Base-by-base conservation (phyloP, 106 monocot genomes). In the Ottelia alismoides region DNA sequence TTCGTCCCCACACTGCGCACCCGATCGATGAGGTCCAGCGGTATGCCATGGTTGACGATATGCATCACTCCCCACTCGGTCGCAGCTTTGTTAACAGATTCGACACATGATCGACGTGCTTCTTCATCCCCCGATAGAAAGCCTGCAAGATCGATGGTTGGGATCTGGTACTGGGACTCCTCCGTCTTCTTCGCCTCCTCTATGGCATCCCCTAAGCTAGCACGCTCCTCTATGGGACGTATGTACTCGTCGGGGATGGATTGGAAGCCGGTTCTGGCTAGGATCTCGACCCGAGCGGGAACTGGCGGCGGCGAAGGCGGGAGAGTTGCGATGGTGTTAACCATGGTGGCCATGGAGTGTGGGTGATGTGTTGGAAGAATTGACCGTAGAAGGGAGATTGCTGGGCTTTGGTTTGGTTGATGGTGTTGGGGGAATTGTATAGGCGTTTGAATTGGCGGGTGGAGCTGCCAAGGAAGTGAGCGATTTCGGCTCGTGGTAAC, bases 11-110 rank as follows among this genome's bases (percentile, higher is more conserved):
- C 72, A 16, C 25, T 53, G 10, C 74, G 52, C 30, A 92, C 60
- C n/a, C 49, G 58, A 30, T 77, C 72, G 25, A 87, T 43, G 17
- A 87, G 60, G 49, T 83, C 79, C 17, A 18, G 2, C 2, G 76
- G 46, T 7, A 92, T 55, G 31, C 87, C 92, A 24, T 92, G 92
- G 56, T 76, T 76, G 22, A 78, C 72, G 11, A 92, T 40, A 54
- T 83, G 83, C 79, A 92, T 87, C 35, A 92, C 87, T 4, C 92
- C 92, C 92, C 92, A 92, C 1, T 83, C 72, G 25, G 40, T 56
- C 2, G 92, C 87, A 12, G 83, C 92, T 25, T 26, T 43, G 57
- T 20, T 47, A 65, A 87, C 79, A 7, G 44, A 47, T 69, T 79
- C 92, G 48, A 79, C 64, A 76, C 79, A 82, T 4, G 28, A 25